Base-by-base conservation (phyloP, 148 eudicot species). In the Rhododendron simsii region DNA sequence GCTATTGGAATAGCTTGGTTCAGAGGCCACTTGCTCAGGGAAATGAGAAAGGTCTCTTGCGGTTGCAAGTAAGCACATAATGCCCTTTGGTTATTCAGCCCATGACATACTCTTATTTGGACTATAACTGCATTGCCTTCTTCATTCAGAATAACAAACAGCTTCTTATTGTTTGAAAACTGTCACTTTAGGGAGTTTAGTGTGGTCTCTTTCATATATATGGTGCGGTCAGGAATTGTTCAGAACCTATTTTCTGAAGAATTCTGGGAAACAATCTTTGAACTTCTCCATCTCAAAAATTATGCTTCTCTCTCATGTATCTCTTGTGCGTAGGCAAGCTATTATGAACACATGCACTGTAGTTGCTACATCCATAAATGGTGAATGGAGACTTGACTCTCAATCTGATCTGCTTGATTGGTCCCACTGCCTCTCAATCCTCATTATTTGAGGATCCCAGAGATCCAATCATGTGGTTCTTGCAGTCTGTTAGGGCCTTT, bases 1-100 rank as follows among this genome's bases (percentile, higher is more conserved):
- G 89, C 84, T 95, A 92, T 57, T 96, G 99, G 98, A 93, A 87
- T 88, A 91, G 91, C 85, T 91, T 95, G 90, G 94, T 96, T 45
- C 96, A 93, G 83, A 93, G 92, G 18, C 99, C 98, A 7, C 91
- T 97, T 44, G 86, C 90, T 86, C 94, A 89, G 73, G 98, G 98
- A 47, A 88, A 93, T 45, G 78, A 86, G 23, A 91, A 89, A 73
- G 99, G 98, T 45, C 92, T 96, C 48, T 86, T 90, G 45, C 89
- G 98, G 81, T 96, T 96, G 84, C 99, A 96, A 96, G 98, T 96
- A 87, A 86, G 85, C 59, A 10, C 74, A 57, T 67, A 75, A 59
- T 74, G 30, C 26, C 50, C 33, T 45, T 78, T 55, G 51, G 44
- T 7, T n/a, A 4, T 47, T 41, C 37, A 5, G 47, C 8, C 14